Evolutionary conservation across 305 asterid species (phyloP).

Genomic region (Fraxinus angustifolia): DNA sequence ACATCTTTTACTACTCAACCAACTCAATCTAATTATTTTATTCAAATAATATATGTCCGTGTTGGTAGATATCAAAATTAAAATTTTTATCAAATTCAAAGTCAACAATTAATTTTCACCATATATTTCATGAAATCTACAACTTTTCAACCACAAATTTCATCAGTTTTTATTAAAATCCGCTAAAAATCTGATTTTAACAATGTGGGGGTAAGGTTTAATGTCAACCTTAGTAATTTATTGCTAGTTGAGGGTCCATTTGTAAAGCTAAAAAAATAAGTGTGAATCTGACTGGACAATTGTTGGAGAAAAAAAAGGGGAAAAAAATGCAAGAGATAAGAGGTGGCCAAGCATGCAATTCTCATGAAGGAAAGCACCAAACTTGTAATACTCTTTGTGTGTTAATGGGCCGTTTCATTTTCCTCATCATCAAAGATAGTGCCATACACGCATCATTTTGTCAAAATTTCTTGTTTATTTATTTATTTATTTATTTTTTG

Average conservation of each 20-base stretch:
- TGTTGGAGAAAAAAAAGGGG: not conserved
- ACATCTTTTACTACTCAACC: no score
- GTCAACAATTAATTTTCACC: no score
- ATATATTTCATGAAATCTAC: no score
- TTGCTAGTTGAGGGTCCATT: not conserved
- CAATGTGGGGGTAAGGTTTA: not conserved
- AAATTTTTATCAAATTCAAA: no score
- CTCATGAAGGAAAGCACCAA: not conserved
- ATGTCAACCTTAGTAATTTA: not conserved
- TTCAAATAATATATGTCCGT: no score
- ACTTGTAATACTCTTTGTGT: not conserved
- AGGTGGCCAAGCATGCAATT: conserved; percentile 1
- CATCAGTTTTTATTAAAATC: no score
- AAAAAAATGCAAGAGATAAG: not conserved
- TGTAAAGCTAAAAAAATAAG: not conserved
- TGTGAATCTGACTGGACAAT: conserved; percentile 17
- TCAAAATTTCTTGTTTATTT: not conserved
- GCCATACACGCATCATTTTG: conserved; percentile 7
- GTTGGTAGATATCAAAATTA: no score
- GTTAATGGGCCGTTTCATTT: not conserved
- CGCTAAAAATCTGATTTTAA: no score
- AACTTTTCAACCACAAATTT: no score
- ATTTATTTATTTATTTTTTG: no score
- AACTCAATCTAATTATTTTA: no score
- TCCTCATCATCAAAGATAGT: conserved; percentile 21